Evolutionary conservation across 1,284 basidiomycete genomes (phyloP).

Genomic region (Moesziomyces sp.): DNA sequence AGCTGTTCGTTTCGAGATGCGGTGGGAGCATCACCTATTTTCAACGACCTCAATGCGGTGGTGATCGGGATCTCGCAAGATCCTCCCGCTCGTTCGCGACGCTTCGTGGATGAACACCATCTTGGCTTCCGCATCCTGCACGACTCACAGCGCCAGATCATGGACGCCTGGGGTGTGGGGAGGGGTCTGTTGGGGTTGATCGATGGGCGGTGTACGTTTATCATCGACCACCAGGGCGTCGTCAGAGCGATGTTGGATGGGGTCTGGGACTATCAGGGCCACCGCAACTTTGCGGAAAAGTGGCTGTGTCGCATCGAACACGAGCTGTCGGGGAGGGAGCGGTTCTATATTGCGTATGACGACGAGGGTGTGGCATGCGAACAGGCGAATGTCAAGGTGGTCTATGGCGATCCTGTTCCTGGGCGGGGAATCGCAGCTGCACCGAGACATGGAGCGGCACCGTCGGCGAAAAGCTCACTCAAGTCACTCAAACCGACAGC

Average conservation of each 20-base stretch:
- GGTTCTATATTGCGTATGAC: conserved; percentile 33
- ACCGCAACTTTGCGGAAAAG: conserved; percentile 54
- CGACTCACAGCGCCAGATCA: conserved; percentile 44
- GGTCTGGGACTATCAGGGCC: conserved; percentile 54
- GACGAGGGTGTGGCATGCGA: conserved; percentile 29
- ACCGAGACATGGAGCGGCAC: conserved; percentile 51
- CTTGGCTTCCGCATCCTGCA: conserved; percentile 51
- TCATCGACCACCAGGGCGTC: conserved; percentile 59
- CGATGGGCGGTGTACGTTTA: conserved; percentile 54
- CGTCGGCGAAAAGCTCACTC: not conserved
- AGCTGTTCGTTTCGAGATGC: conserved; percentile 59
- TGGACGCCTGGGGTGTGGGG: conserved; percentile 51
- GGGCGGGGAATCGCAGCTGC: conserved; percentile 40
- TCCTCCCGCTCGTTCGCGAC: conserved; percentile 24
- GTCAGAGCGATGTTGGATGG: conserved; percentile 56
- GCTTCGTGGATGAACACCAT: conserved; percentile 58
- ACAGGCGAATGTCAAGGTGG: conserved; percentile 18
- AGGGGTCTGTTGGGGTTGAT: conserved; percentile 48
- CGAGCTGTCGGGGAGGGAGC: conserved; percentile 44
- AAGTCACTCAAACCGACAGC: not conserved
- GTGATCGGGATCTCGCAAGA: conserved; percentile 63
- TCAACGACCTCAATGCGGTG: conserved; percentile 57
- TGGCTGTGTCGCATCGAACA: conserved; percentile 59
- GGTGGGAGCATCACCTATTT: conserved; percentile 50
- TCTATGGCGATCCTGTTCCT: conserved; percentile 34